Evolutionary conservation across 1,139 yeast species (phyloP).

Genomic region (Debaryomyces subglobosus): DNA sequence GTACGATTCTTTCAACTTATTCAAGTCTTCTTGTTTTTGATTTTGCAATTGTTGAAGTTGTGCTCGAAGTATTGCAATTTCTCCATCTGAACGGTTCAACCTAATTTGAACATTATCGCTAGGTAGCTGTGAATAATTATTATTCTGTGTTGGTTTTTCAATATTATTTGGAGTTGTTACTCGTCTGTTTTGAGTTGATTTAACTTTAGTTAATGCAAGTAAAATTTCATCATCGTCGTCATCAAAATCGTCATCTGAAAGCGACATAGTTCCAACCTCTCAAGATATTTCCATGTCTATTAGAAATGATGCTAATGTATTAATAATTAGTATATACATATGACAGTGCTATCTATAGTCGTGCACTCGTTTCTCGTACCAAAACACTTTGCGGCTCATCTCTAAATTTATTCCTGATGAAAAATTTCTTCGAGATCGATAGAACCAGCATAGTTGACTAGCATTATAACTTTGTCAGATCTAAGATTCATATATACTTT

Average conservation of each 20-base stretch:
- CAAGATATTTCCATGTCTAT: slow-evolving; percentile 2
- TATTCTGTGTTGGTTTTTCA: not conserved
- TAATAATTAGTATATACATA: not conserved
- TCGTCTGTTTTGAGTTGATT: slow-evolving; percentile 8
- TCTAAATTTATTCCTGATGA: slow-evolving; percentile 4
- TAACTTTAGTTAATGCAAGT: slow-evolving; percentile 17
- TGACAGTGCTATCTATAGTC: slow-evolving; percentile 1
- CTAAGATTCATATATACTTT: not conserved
- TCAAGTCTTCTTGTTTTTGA: slow-evolving; percentile 47
- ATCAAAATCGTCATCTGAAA: slow-evolving; percentile 36
- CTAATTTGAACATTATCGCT: slow-evolving; percentile 22
- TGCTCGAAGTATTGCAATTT: slow-evolving; percentile 71
- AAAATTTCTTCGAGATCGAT: slow-evolving; percentile 5
- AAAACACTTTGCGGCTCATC: slow-evolving; percentile 7
- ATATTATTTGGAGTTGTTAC: slow-evolving; percentile 4
- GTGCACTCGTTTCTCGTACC: not conserved
- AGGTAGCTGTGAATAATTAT: slow-evolving; percentile 8
- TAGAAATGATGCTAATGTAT: not conserved
- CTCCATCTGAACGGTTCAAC: slow-evolving; percentile 66
- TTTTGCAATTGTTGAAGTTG: slow-evolving; percentile 56
- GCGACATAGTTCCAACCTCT: slow-evolving; percentile 16
- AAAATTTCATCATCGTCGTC: slow-evolving; percentile 46
- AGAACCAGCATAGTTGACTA: not conserved
- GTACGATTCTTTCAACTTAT: slow-evolving; percentile 40
- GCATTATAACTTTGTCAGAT: not conserved